Evolutionary conservation across 306 rosid genomes (phyloP).

Genomic region (Astragalus membranaceus): DNA sequence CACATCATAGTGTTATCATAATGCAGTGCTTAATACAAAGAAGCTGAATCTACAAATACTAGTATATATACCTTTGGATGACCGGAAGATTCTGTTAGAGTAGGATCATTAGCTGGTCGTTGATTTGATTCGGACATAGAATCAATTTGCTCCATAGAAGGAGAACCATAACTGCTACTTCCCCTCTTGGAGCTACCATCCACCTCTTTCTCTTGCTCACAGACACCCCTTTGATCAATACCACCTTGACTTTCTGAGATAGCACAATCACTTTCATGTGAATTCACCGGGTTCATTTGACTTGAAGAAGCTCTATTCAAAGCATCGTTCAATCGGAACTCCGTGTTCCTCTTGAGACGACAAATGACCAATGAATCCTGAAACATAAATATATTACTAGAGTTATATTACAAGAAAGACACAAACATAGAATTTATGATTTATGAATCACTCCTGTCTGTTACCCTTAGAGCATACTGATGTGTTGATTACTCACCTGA

Average conservation of each 20-base stretch:
- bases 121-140: constrained; percentile 51
- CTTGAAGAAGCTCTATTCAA: constrained; percentile 49
- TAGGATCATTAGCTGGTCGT: constrained; percentile 33
- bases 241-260: constrained; percentile 38
- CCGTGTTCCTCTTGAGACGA: constrained; percentile 74
- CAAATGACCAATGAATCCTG: constrained; percentile 87
- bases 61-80: constrained; percentile 34
- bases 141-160: constrained; percentile 63
- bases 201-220: constrained; percentile 48
- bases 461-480: not conserved
- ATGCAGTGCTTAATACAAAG: not conserved
- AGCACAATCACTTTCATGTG: constrained; percentile 39
- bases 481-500: constrained; percentile 44
- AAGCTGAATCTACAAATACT: not conserved
- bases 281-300: constrained; percentile 24
- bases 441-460: not conserved
- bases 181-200: constrained; percentile 42
- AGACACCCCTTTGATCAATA: constrained; percentile 18
- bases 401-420: too few relatives aligned
- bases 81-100: constrained; percentile 32
- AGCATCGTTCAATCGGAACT: constrained; percentile 44
- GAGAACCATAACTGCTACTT: constrained; percentile 57
- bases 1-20: not conserved
- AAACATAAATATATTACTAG: not conserved
- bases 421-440: not conserved